Conservation (phyloP, 1,284 basidiomycete genomes). For the Cryptococcus wingfieldii region DNA sequence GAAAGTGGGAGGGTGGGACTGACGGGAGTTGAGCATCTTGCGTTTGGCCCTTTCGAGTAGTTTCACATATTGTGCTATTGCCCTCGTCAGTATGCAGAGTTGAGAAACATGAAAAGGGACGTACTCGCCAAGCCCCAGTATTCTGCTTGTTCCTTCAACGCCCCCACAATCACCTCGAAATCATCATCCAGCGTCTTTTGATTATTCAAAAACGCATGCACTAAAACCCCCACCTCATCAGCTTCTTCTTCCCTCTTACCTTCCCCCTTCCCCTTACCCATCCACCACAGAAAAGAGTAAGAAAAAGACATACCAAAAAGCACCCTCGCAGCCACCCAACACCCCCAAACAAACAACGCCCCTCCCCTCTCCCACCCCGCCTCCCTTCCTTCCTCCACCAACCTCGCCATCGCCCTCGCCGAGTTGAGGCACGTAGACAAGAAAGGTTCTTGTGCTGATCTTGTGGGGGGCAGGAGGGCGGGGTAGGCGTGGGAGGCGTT, state of each 20-base stretch:
- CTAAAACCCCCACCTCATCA: conserved; percentile 13
- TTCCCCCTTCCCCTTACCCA: too few relatives aligned
- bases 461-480: conserved; percentile 39
- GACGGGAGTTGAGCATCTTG: conserved; percentile 32
- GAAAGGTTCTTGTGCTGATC: conserved; percentile 36
- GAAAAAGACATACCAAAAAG: conserved; percentile 34
- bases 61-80: conserved; percentile 44
- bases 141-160: conserved; percentile 35
- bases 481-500: conserved; percentile 48
- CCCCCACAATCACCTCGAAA: conserved; percentile 38
- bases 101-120: not conserved
- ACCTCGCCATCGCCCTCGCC: conserved; percentile 28
- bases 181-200: conserved; percentile 31
- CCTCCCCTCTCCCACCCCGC: conserved; percentile 23
- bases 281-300: too few relatives aligned
- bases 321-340: conserved; percentile 48
- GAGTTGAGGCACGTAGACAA: conserved; percentile 35
- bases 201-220: conserved; percentile 40
- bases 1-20: not conserved
- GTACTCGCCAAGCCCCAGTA: conserved; percentile 45
- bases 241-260: not conserved
- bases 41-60: conserved; percentile 46
- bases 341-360: conserved; percentile 46
- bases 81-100: not conserved
- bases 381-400: conserved; percentile 22